Evolutionary conservation across 139 green algal genomes (phyloP).

Genomic region (Chlamydomonas sp.): DNA sequence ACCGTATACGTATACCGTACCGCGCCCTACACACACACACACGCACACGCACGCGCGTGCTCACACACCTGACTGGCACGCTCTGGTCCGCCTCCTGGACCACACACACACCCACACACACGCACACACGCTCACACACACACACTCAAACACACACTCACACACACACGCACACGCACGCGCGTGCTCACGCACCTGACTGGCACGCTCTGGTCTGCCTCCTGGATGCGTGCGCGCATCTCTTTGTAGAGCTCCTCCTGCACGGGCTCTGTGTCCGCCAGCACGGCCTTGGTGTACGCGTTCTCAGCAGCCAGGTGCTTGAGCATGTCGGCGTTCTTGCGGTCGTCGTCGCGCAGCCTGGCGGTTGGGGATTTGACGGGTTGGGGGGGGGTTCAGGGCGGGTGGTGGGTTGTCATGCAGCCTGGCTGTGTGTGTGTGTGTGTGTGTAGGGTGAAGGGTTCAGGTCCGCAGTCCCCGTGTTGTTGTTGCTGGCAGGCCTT

Average conservation of each 20-base stretch:
- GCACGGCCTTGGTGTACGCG: conserved; percentile 52
- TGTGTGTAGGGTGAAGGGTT: too few species aligned
- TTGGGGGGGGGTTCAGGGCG: neutral
- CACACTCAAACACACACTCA: too few species aligned
- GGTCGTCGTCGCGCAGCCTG: conserved; percentile 68
- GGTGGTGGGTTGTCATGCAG: neutral
- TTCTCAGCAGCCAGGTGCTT: conserved; percentile 65
- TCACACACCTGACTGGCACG: too few species aligned
- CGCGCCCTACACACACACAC: too few species aligned
- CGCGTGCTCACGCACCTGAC: conserved; percentile 1
- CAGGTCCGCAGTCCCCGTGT: too few species aligned
- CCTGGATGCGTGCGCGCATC: conserved; percentile 78
- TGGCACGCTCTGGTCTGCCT: conserved; percentile 60
- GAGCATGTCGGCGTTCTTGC: conserved; percentile 54
- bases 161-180: neutral
- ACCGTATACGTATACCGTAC: too few species aligned
- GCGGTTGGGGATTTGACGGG: neutral
- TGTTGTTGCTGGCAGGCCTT: too few species aligned
- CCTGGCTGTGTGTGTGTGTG: conserved; percentile 1
- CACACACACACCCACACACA: too few species aligned
- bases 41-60: too few species aligned
- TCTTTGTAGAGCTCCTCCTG: conserved; percentile 76
- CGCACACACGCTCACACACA: too few species aligned
- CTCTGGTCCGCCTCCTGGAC: too few species aligned
- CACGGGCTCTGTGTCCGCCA: conserved; percentile 72